Evolutionary conservation across 2,329 filamentous ascomycete species (phyloP), one percentile per base, ranked within the genome.

Genomic region (Fusarium sp.): DNA sequence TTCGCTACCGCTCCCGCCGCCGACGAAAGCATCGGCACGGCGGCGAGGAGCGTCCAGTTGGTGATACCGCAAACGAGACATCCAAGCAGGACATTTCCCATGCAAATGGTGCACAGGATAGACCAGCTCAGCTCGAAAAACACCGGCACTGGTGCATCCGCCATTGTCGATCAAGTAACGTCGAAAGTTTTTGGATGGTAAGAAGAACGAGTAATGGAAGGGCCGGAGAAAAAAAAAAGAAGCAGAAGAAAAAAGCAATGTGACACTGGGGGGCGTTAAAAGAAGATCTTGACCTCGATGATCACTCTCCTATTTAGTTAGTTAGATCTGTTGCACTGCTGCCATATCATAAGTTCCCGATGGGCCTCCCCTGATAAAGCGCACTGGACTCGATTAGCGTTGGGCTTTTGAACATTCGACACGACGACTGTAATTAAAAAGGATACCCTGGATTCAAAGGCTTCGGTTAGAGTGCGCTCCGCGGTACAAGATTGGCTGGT

Each of bases 101-200:
- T 63, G 33, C 83, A 82, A 54, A 84, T 80, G 33, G 80, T 81
- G 67, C 79, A 83, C 26, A 85, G 77, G 14, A 84, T 83, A 6
- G 81, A 78, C 82, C 82, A 84, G 58, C 81, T 81, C 37, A 80
- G 69, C 70, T 84, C 82, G 50, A 80, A 84, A 63, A 83, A 83
- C 26, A 79, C 69, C 5, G 64, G 46, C 18, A 67, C 62, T 14
- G 60, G 20, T 42, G 48, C 41, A 7, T 46, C 20, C 27, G 64
- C 64, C 64, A 67, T 67, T 56, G 38, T 67, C 17, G 48, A 62
- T 41, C 42, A 40, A 5, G 23, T 41, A 9, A 27, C n/a, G 37
- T 30, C 14, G 8, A 46, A 67, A 15, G 18, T 32, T 42, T 40
- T 20, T 52, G 46, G 40, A 30, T 42, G 30, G 40, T 30, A 48